Base-by-base conservation (phyloP, 306 rosid species). In the Dalbergia cultrata region DNA sequence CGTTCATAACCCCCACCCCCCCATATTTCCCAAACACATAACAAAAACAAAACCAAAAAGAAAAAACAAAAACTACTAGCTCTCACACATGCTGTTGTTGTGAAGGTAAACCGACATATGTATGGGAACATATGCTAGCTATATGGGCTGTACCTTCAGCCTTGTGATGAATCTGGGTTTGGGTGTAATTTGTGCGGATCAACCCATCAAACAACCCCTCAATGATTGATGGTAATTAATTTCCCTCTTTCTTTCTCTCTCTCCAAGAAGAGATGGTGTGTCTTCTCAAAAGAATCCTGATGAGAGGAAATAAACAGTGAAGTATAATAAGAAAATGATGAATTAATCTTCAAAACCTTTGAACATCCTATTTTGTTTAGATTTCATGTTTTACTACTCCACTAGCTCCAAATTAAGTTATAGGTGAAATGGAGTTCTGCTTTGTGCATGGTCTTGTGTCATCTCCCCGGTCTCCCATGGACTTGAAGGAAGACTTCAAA, bases 171-270 rank as follows among this genome's bases (percentile, higher is more conserved):
- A 75, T 59, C 64, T 72, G 35, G 14, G 66, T 69, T 44, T 0
- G 58, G 14, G 21, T 61, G 63, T 50, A 14, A 19, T 45, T 22
- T 73, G 13, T 79, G 13, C 77, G 62, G 80, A 85, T 88, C 87
- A 90, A 79, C 86, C 87, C 94, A 90, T 88, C 76, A 69, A 75
- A 76, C 31, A 33, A 54, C 8, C 60, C 54, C 5, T 26, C 65
- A 22, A 78, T 77, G 81, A 75, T 81, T 75, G 78, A 77, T 7
- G 74, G 16, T 21, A 8, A n/a, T 33, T 73, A 31, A 62, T 68
- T 57, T 41, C 3, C 34, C 41, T 67, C 68, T 39, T 82, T 43
- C 67, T 67, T 66, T 47, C 53, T 12, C 53, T 12, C 53, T 37
- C 41, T 41, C 44, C 5, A 18, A 39, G 41, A 37, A 7, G 7